phyloP scores from a whole-genome alignment of 176 grass and related monocot genomes.

The Coix lacrymajobi region DNA sequence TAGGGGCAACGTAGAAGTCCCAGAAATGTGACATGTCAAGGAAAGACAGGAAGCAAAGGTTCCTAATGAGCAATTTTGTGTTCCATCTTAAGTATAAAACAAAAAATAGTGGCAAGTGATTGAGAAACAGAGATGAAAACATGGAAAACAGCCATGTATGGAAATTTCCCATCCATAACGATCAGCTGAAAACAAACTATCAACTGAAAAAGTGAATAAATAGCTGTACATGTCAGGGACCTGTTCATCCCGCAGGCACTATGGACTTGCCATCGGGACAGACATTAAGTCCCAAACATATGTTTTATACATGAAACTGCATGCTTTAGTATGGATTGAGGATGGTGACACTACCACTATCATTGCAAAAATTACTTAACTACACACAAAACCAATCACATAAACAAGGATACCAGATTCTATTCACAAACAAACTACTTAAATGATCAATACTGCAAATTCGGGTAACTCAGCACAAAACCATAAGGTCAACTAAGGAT shows the following conservation, averaged over 20 bases:
- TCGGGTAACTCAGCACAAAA: no score
- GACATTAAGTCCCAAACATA: conserved; percentile 9
- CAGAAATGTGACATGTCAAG: not conserved
- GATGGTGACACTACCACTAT: no score
- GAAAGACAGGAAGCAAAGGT: not conserved
- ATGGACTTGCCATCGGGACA: conserved; percentile 22
- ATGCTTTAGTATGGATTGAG: not conserved
- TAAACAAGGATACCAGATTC: not conserved
- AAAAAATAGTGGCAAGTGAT: not conserved
- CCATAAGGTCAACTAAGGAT: not conserved
- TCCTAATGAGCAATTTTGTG: accelerated
- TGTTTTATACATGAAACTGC: not conserved
- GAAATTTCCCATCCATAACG: not conserved
- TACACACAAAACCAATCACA: not conserved
- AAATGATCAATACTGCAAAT: no score
- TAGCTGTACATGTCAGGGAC: not conserved
- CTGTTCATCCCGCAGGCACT: conserved; percentile 5
- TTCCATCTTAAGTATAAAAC: not conserved
- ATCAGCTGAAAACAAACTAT: not conserved
- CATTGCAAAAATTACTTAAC: not conserved
- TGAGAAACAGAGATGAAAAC: not conserved
- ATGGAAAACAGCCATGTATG: not conserved
- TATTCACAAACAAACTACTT: not conserved
- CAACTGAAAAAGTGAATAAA: not conserved
- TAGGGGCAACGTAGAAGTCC: conserved; percentile 34